These are phyloP conservation scores for Mucor circinelloides DNA, from an alignment of 371 early-diverging fungal species.

Conservation along the genomic window DNA sequence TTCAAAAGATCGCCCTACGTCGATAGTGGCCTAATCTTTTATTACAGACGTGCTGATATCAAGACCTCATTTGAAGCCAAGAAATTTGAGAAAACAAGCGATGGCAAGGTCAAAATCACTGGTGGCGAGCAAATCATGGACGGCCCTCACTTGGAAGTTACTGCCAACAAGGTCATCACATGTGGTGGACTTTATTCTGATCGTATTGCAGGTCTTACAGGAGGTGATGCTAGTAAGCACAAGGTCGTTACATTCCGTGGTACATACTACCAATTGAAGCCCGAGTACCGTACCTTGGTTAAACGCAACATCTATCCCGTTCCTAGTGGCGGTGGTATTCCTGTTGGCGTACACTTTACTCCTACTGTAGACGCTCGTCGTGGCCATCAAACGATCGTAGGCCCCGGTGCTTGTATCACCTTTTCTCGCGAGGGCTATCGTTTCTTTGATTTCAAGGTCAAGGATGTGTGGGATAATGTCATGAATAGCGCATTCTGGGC, in stretches of 20 bases:
- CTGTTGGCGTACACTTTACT: constrained; percentile 47
- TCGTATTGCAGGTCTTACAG: constrained; percentile 33
- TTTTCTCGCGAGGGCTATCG: constrained; percentile 46
- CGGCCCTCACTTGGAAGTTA: constrained; percentile 33
- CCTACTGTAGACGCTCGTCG: constrained; percentile 45
- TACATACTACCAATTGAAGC: constrained; percentile 46
- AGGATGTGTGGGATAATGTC: constrained; percentile 32
- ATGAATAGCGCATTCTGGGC: constrained; percentile 36
- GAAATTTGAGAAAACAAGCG: constrained; percentile 27
- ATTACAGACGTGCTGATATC: constrained; percentile 41
- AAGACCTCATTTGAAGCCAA: constrained; percentile 43
- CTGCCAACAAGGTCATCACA: constrained; percentile 40
- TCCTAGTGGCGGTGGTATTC: constrained; percentile 45
- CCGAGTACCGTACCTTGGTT: constrained; percentile 35
- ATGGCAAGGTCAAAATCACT: constrained; percentile 30
- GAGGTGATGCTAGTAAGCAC: constrained; percentile 32
- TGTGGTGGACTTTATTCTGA: constrained; percentile 48
- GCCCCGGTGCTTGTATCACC: constrained; percentile 51
- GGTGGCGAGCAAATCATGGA: constrained; percentile 33
- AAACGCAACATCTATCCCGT: constrained; percentile 47
- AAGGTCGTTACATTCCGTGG: constrained; percentile 44
- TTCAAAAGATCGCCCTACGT: neutral
- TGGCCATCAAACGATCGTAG: constrained; percentile 46
- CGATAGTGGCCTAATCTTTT: neutral
- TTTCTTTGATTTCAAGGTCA: constrained; percentile 37